Evolutionary conservation across 2,329 filamentous ascomycete species (phyloP).

Genomic region (Fusarium subtropicale): DNA sequence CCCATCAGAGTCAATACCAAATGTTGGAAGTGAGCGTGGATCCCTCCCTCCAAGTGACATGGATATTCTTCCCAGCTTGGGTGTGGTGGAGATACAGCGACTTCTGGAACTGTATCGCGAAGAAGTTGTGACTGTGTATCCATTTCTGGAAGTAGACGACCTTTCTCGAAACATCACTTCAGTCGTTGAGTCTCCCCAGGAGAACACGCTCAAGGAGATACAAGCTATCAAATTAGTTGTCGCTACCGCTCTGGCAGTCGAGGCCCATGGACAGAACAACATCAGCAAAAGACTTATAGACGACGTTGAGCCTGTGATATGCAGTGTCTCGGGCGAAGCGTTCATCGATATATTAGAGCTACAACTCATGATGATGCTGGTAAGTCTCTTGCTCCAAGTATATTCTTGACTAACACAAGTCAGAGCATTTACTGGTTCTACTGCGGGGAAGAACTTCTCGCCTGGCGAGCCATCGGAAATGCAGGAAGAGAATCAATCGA

Average conservation of each 20-base stretch:
- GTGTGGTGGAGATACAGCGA: neutral
- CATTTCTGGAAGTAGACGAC: slow-evolving; percentile 2
- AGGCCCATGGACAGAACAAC: slow-evolving; percentile 10
- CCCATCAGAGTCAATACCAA: neutral
- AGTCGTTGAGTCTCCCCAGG: neutral
- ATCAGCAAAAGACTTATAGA: slow-evolving; percentile 13
- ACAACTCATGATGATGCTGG: slow-evolving; percentile 16
- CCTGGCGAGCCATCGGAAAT: slow-evolving; percentile 14
- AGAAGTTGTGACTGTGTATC: slow-evolving; percentile 5
- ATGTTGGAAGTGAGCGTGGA: neutral
- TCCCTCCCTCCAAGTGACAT: neutral
- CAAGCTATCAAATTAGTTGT: slow-evolving; percentile 15
- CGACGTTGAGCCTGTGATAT: slow-evolving; percentile 19
- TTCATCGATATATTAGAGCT: slow-evolving; percentile 15
- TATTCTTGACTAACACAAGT: neutral
- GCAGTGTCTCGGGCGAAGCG: slow-evolving; percentile 6
- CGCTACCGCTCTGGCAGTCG: slow-evolving; percentile 1
- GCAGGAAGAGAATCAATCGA: slow-evolving; percentile 5
- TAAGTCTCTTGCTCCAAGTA: neutral
- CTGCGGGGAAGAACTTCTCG: slow-evolving; percentile 11
- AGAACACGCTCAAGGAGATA: slow-evolving; percentile 6
- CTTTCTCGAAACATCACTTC: neutral
- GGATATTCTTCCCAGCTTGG: neutral
- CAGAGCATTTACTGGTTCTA: slow-evolving; percentile 28
- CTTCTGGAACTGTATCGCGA: slow-evolving; percentile 3